phyloP scores from a whole-genome alignment of 1,284 basidiomycete species.

The Malassezia caprae region DNA sequence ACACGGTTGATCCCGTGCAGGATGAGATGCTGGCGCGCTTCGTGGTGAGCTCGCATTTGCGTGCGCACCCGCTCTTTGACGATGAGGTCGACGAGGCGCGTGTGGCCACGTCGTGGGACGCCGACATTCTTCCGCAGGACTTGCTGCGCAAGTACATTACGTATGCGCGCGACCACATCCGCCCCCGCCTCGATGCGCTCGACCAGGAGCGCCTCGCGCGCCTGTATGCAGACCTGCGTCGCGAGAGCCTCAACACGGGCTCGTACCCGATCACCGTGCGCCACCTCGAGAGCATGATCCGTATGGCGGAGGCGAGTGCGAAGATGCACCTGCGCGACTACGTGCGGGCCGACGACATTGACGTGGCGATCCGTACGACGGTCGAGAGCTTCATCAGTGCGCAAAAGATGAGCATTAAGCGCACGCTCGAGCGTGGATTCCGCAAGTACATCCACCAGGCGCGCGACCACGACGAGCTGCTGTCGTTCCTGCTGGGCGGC shows the following conservation, averaged over 20 bases:
- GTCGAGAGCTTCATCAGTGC: conserved; percentile 89
- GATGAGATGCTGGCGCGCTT: conserved; percentile 94
- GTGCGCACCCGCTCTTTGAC: conserved; percentile 88
- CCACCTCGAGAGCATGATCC: conserved; percentile 96
- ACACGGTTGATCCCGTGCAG: conserved; percentile 88
- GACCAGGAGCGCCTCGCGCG: conserved; percentile 90
- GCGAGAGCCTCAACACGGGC: conserved; percentile 90
- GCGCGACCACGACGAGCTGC: conserved; percentile 82
- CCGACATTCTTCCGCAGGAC: conserved; percentile 78
- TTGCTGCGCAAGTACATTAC: conserved; percentile 97
- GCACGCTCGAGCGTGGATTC: conserved; percentile 80
- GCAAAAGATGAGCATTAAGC: conserved; percentile 97
- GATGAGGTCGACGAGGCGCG: conserved; percentile 72
- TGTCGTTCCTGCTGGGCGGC: conserved; percentile 86
- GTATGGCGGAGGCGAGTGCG: conserved; percentile 95
- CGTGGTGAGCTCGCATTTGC: conserved; percentile 86
- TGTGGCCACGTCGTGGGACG: conserved; percentile 76
- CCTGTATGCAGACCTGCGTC: conserved; percentile 91
- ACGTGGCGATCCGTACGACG: conserved; percentile 88
- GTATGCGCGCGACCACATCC: conserved; percentile 86
- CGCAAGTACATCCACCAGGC: conserved; percentile 92
- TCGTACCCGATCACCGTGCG: conserved; percentile 97
- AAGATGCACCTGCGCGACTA: conserved; percentile 97
- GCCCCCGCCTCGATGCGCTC: conserved; percentile 82
- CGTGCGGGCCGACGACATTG: conserved; percentile 89